Base-by-base conservation (phyloP, 1,139 yeast species). In the Kodamaea fungicola region DNA sequence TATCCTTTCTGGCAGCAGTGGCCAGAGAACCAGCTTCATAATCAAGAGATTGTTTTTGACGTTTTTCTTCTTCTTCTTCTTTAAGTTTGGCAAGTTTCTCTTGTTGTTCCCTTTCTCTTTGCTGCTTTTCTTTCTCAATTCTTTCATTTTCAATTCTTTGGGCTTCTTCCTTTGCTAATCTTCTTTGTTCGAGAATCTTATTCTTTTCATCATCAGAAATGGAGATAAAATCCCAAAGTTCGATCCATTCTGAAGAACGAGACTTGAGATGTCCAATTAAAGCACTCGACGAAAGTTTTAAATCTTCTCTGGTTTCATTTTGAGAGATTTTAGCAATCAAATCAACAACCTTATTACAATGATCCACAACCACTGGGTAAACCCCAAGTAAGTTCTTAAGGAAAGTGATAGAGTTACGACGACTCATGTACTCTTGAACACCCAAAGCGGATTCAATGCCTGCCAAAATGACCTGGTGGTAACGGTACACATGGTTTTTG, bases 391-490 rank as follows among this genome's bases (percentile, higher is more conserved):
- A 62, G 47, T 80, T 81, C 54, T 83, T 87, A 62, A 90, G 65
- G 49, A 88, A 78, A 2, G 86, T 83, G 42, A 90, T 85, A 2
- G 88, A 76, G 58, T 89, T 90, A 44, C 92, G 76, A 37, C 95
- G 74, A 3, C 87, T 80, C 80, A 87, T 84, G 54, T 89, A 90
- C 42, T 83, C 85, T 1, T 69, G 67, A 12, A 78, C 74, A 8
- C 63, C 57, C 32, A 87, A 64, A 8, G 84, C 71, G 7, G 65
- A 56, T 3, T 67, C 53, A 29, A 83, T 62, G 27, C 78, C 76
- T 1, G 63, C 57, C 16, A 76, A 55, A 7, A 83, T 55, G 2
- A 64, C 55, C 0, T 64, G 55, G 49, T 86, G 89, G 74, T 84
- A 83, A 8, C 70, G 67, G 48, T 61, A 83, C 13, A 84, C 51